Conservation (phyloP, 2,329 filamentous ascomycete species). For the Arthroderma uncinatum region DNA sequence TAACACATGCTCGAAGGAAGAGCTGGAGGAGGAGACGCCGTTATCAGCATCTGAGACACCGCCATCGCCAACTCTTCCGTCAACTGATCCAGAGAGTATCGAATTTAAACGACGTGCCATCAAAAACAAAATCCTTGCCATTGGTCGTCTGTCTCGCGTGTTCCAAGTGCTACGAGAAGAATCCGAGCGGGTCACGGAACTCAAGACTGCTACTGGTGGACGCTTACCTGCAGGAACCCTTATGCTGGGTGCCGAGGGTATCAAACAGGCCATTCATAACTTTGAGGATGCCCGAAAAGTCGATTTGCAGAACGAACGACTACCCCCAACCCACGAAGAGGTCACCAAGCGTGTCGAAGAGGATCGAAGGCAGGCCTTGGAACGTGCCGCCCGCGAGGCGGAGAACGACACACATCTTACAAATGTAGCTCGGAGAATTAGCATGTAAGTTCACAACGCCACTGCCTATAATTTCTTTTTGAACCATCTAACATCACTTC, state of each 20-base stretch:
- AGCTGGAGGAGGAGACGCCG: constrained; percentile 80
- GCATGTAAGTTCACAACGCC: constrained; percentile 61
- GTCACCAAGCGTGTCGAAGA: constrained; percentile 72
- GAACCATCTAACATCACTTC: constrained; percentile 1
- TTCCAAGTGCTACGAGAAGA: constrained; percentile 98
- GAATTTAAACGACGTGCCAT: constrained; percentile 93
- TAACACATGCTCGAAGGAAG: constrained; percentile 98
- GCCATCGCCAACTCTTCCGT: constrained; percentile 41
- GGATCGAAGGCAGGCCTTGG: constrained; percentile 68
- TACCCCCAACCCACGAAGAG: constrained; percentile 87
- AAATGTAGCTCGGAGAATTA: constrained; percentile 77
- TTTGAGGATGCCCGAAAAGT: constrained; percentile 97
- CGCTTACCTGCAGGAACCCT: constrained; percentile 87
- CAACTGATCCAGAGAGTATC: constrained; percentile 66
- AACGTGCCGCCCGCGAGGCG: constrained; percentile 75
- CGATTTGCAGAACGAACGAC: constrained; percentile 87
- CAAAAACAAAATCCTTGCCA: constrained; percentile 99
- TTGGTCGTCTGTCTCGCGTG: constrained; percentile 88
- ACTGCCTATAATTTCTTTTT: neutral
- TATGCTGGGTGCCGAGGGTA: constrained; percentile 95
- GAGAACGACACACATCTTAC: constrained; percentile 85
- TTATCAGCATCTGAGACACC: constrained; percentile 62
- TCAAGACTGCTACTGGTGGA: constrained; percentile 92
- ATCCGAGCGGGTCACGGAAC: constrained; percentile 88
- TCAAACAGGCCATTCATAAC: constrained; percentile 93